Conservation (phyloP, 768 basidiomycete genomes). For the Kwoniella sp. region DNA sequence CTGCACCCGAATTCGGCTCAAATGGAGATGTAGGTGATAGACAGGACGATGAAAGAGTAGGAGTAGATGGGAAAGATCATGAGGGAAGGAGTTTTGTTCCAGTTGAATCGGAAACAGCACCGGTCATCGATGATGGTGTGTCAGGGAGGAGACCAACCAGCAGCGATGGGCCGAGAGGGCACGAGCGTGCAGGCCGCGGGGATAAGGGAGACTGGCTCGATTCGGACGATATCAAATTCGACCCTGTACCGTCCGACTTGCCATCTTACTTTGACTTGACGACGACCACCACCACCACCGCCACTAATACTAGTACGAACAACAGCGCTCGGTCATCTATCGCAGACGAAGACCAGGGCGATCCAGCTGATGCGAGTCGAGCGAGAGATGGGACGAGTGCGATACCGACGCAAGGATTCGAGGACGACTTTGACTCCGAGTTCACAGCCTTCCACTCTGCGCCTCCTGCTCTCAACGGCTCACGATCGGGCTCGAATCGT, state of each 20-base stretch:
- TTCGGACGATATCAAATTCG: slow-evolving; percentile 23
- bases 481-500: not conserved
- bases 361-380: not conserved
- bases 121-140: no score
- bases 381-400: not conserved
- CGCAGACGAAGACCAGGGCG: not conserved
- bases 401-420: slow-evolving; percentile 27
- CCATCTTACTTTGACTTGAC: not conserved
- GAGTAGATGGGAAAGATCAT: no score
- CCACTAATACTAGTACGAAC: not conserved
- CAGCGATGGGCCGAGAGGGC: not conserved
- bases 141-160: not conserved
- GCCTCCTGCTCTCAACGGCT: slow-evolving; percentile 7
- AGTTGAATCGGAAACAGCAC: no score
- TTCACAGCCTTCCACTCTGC: slow-evolving; percentile 43
- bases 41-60: not conserved
- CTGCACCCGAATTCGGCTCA: not conserved
- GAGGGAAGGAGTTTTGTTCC: no score
- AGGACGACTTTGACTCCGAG: slow-evolving; percentile 39
- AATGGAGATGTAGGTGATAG: slow-evolving; percentile 5
- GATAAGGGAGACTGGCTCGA: slow-evolving; percentile 21
- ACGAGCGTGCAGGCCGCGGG: not conserved
- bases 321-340: no score
- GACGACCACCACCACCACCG: not conserved
- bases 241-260: slow-evolving; percentile 14